phyloP scores from a whole-genome alignment of 106 monocot species.

The Dioscorea zingiberensis region DNA sequence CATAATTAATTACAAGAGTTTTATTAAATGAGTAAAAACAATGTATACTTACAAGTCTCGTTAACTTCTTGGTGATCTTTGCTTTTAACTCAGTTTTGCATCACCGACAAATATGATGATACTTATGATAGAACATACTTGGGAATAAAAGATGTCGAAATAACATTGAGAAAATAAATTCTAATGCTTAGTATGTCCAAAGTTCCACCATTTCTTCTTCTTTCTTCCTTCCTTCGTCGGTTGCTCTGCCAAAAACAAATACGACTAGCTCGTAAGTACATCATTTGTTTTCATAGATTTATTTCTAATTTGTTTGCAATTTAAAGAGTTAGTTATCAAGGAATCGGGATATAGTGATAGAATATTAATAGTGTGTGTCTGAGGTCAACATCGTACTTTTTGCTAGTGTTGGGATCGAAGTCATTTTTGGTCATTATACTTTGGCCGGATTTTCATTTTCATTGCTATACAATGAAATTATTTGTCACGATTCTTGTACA shows the following conservation, averaged over 20 bases:
- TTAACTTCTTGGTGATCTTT: not conserved
- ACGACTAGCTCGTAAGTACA: not conserved
- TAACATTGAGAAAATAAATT: not conserved
- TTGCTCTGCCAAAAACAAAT: slow-evolving; percentile 30
- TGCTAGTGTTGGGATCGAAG: too few relatives aligned
- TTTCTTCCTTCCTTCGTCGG: slow-evolving; percentile 34
- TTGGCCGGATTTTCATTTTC: too few relatives aligned
- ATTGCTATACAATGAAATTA: too few relatives aligned
- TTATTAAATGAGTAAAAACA: not conserved
- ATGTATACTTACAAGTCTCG: not conserved
- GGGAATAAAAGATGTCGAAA: slow-evolving; percentile 3
- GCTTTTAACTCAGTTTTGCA: not conserved
- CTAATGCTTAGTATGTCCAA: slow-evolving; percentile 21
- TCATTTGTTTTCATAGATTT: not conserved
- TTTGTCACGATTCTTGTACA: too few relatives aligned
- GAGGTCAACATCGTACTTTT: not conserved
- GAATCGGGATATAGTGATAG: too few relatives aligned
- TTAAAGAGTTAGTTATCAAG: too few relatives aligned
- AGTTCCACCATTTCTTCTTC: slow-evolving; percentile 73
- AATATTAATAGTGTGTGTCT: too few relatives aligned
- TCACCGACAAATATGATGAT: slow-evolving; percentile 6
- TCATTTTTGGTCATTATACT: too few relatives aligned
- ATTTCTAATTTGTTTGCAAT: not conserved
- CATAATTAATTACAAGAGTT: too few relatives aligned
- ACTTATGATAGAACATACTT: not conserved